These are phyloP conservation scores for Solanum piurae DNA, from an alignment of 257 asterid species.

Conservation along the genomic window DNA sequence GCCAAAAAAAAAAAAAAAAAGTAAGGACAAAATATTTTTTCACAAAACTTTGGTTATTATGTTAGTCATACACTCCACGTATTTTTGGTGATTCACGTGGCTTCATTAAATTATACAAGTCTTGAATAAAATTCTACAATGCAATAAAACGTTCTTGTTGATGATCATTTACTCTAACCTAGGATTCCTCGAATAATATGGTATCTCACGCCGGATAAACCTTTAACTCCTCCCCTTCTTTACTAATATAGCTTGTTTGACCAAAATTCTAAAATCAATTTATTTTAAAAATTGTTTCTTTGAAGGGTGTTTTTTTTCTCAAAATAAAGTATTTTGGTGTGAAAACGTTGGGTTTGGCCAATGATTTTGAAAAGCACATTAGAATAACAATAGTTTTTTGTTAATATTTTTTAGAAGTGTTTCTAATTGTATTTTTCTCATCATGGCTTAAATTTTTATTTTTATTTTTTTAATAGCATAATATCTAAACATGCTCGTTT, in stretches of 20 bases:
- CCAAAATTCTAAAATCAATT: not conserved
- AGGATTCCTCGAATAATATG: not conserved
- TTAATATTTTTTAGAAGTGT: too few relatives aligned
- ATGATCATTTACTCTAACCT: not conserved
- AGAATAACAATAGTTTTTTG: not conserved
- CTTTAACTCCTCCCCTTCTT: not conserved
- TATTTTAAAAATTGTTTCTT: too few relatives aligned
- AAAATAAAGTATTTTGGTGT: too few relatives aligned
- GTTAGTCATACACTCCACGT: not conserved
- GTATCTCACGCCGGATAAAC: not conserved
- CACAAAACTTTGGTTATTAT: fast-evolving
- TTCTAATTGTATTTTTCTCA: not conserved
- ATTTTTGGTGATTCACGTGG: not conserved
- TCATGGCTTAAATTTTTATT: too few relatives aligned
- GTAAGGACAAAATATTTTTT: not conserved
- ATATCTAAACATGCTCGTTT: too few relatives aligned
- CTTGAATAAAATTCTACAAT: not conserved
- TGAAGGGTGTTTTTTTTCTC: too few relatives aligned
- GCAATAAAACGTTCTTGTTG: not conserved
- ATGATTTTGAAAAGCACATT: too few relatives aligned
- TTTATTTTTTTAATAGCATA: too few relatives aligned
- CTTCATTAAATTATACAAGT: not conserved
- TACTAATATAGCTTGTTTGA: not conserved
- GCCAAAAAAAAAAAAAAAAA: not conserved
- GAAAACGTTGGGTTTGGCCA: too few relatives aligned